Percentiles rank a stretch among this genome's conserved stretches.
Evolutionary conservation across 2,329 filamentous ascomycete species (phyloP).

Genomic region (Penicillium oxalicum): DNA sequence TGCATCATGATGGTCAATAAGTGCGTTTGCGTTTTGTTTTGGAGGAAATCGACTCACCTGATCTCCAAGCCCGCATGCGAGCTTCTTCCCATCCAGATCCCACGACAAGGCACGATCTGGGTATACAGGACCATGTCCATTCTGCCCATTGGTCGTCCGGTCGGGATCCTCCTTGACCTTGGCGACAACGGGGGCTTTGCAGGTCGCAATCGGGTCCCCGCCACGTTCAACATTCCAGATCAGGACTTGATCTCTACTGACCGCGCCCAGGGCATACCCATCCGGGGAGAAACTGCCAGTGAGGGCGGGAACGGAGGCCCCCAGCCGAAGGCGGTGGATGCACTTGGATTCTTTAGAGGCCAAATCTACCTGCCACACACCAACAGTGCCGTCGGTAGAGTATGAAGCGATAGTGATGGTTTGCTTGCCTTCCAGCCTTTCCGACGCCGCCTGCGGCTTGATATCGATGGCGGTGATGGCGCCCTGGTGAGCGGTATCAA

Average conservation of each 20-base stretch:
- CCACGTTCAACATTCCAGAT: constrained; percentile 46
- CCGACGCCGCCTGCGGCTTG: constrained; percentile 29
- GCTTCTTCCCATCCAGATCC: constrained; percentile 50
- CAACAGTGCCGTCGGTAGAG: constrained; percentile 42
- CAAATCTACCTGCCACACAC: constrained; percentile 41
- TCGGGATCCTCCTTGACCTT: constrained; percentile 30
- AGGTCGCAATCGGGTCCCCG: constrained; percentile 39
- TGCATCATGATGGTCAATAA: constrained; percentile 13
- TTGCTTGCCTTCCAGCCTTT: constrained; percentile 18
- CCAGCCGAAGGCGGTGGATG: constrained; percentile 34
- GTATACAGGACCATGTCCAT: constrained; percentile 23
- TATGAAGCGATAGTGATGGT: constrained; percentile 39
- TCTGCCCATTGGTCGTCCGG: constrained; percentile 32
- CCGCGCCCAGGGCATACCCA: constrained; percentile 42
- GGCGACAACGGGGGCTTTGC: constrained; percentile 28
- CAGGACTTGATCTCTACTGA: constrained; percentile 38
- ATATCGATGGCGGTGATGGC: constrained; percentile 42
- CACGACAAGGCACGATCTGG: constrained; percentile 44
- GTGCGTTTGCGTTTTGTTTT: neutral
- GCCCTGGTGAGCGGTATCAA: constrained; percentile 37
- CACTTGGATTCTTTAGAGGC: constrained; percentile 32
- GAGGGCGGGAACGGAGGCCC: constrained; percentile 34
- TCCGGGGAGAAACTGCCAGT: constrained; percentile 43
- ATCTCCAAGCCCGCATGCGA: constrained; percentile 46
- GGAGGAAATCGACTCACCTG: constrained; percentile 35